Conservation (phyloP, 192 early-diverging fungal species). For the Podila epicladia region DNA sequence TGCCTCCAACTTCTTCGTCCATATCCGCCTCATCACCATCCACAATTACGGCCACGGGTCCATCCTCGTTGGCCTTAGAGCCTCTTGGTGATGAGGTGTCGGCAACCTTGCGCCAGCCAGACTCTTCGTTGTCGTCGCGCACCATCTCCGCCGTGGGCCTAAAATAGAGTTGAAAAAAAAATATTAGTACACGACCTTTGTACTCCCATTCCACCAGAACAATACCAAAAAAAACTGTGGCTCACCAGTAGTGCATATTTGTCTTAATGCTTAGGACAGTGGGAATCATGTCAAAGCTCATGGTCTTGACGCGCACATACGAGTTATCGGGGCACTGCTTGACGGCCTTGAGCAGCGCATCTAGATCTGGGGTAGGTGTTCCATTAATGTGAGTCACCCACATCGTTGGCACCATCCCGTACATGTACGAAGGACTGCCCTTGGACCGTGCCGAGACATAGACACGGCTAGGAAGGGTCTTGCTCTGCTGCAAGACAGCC, state of each 20-base stretch:
- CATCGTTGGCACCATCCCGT: constrained; percentile 71
- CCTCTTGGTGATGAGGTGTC: background rate
- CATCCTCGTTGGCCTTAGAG: background rate
- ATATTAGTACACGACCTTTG: background rate
- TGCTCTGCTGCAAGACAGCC: constrained; percentile 73
- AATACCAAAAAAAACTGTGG: background rate
- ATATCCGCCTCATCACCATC: constrained; percentile 42
- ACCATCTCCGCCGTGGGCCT: constrained; percentile 53
- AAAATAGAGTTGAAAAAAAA: constrained; percentile 2
- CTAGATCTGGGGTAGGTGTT: constrained; percentile 63
- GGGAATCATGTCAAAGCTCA: constrained; percentile 82
- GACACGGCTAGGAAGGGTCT: constrained; percentile 70
- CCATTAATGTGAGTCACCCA: constrained; percentile 82
- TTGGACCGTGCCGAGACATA: constrained; percentile 63
- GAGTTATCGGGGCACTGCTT: constrained; percentile 64
- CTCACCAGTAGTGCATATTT: constrained; percentile 73
- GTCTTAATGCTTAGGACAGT: constrained; percentile 78
- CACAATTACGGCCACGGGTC: constrained; percentile 11
- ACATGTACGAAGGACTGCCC: constrained; percentile 73
- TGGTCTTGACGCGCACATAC: constrained; percentile 79
- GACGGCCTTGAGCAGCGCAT: constrained; percentile 70
- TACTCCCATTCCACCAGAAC: background rate
- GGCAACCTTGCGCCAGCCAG: constrained; percentile 48
- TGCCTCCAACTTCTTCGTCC: constrained; percentile 24
- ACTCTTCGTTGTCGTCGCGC: constrained; percentile 46